Percentiles rank a stretch among this genome's conserved stretches.
phyloP scores from a whole-genome alignment of 1,139 yeast genomes.

The Zygosaccharomyces pseudobailii region DNA sequence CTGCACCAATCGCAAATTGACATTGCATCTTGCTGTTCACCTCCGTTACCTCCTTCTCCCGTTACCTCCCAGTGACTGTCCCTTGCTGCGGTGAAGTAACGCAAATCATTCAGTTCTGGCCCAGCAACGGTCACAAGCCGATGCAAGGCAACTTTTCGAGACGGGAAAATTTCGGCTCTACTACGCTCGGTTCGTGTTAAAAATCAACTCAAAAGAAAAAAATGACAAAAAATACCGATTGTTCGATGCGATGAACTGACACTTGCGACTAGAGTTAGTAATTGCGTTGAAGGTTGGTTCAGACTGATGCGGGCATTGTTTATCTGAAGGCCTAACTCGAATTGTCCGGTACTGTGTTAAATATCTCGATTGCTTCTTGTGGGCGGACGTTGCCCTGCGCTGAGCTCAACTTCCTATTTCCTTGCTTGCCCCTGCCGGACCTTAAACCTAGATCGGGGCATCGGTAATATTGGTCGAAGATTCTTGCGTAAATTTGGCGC shows the following conservation, averaged over 20 bases:
- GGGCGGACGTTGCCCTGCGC: background rate
- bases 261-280: background rate
- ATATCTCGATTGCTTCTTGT: slow-evolving; percentile 1
- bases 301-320: background rate
- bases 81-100: background rate
- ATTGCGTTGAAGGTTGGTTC: background rate
- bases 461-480: background rate
- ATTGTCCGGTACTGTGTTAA: background rate
- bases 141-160: background rate
- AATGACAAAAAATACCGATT: background rate
- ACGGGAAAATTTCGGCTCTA: background rate
- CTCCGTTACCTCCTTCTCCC: background rate
- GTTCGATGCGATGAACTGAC: background rate
- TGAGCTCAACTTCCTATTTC: background rate
- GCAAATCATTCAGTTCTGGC: background rate
- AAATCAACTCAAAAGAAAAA: background rate
- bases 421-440: background rate
- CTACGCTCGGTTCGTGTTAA: background rate
- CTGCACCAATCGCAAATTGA: background rate
- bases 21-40: background rate
- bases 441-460: background rate
- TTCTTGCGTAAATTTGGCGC: slow-evolving; percentile 2
- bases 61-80: background rate
- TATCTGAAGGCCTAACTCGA: background rate
- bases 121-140: background rate